Conservation (phyloP, 2,329 filamentous ascomycete genomes). For the Domatiomyces catenatus region DNA sequence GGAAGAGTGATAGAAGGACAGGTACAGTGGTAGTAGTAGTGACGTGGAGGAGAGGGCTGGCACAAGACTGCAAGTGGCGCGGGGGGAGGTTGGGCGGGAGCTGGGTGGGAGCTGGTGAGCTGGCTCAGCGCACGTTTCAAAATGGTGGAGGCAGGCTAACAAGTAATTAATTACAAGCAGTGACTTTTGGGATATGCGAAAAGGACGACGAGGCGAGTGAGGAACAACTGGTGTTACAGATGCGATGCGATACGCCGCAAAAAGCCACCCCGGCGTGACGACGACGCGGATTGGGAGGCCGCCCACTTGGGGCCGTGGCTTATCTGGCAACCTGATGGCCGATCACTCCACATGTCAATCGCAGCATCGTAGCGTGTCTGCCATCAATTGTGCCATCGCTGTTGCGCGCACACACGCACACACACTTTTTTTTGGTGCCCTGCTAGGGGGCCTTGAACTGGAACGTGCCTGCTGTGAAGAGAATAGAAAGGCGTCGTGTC, state of each 20-base stretch:
- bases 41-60: background rate
- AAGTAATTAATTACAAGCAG: background rate
- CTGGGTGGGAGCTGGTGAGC: background rate
- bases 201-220: background rate
- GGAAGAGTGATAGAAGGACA: background rate
- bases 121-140: background rate
- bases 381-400: background rate
- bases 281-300: background rate
- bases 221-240: background rate
- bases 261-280: background rate
- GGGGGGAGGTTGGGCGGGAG: background rate
- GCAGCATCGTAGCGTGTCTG: background rate
- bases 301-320: background rate
- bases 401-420: background rate
- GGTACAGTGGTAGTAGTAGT: background rate
- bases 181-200: background rate
- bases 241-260: background rate
- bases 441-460: background rate
- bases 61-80: background rate
- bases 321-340: background rate
- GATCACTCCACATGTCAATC: background rate
- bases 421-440: background rate
- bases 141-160: background rate
- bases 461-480: background rate
- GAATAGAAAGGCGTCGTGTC: background rate